phyloP scores from a whole-genome alignment of 805 yeast species.

The Phaffomyces thermotolerans region DNA sequence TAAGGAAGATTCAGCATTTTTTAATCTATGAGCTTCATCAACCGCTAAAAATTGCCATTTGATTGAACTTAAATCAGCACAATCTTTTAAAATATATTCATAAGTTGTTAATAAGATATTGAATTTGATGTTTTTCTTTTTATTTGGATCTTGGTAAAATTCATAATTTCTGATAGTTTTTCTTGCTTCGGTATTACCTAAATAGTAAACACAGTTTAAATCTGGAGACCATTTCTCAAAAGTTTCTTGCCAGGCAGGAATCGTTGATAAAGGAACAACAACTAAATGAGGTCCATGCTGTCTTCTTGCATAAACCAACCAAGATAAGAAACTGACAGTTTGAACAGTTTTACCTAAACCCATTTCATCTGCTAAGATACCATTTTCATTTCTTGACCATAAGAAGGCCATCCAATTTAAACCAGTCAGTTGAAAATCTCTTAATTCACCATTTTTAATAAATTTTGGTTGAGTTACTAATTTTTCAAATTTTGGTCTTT shows the following conservation, averaged over 20 bases:
- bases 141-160: conserved; percentile 44
- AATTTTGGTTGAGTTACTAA: conserved; percentile 79
- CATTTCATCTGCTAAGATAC: conserved; percentile 98
- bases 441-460: conserved; percentile 81
- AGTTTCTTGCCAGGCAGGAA: conserved; percentile 99
- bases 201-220: conserved; percentile 81
- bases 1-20: conserved; percentile 87
- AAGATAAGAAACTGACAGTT: conserved; percentile 87
- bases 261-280: conserved; percentile 92
- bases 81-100: conserved; percentile 90
- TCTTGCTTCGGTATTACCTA: conserved; percentile 88
- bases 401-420: conserved; percentile 99
- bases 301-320: conserved; percentile 92
- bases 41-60: conserved; percentile 97
- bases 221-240: conserved; percentile 98
- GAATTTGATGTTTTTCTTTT: conserved; percentile 69
- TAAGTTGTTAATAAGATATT: conserved; percentile 91
- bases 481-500: conserved; percentile 86
- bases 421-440: conserved; percentile 98
- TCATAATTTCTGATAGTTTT: conserved; percentile 77
- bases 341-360: conserved; percentile 98
- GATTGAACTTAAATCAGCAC: conserved; percentile 68
- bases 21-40: conserved; percentile 96
- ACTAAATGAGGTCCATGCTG: conserved; percentile 97
- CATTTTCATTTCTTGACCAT: conserved; percentile 97